Evolutionary conservation across 192 early-diverging fungal species (phyloP).

Genomic region (Chytriomyces sp.): DNA sequence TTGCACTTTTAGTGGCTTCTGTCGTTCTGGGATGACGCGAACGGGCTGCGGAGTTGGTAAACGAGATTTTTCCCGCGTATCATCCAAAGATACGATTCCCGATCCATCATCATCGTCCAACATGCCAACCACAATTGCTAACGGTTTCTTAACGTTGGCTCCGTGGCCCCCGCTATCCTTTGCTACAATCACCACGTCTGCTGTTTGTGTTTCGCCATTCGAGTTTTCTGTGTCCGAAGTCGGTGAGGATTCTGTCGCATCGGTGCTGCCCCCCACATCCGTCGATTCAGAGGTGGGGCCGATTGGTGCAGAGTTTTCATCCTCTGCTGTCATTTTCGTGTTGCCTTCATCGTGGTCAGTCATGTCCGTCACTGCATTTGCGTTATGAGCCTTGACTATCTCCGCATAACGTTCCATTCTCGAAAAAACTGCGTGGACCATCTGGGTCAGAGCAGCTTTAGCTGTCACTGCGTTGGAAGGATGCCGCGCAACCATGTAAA

Average conservation of each 20-base stretch:
- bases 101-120: conserved; percentile 26
- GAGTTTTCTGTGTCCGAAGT: too few relatives aligned
- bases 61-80: background rate
- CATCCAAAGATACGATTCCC: background rate
- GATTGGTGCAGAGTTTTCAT: conserved; percentile 23
- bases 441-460: conserved; percentile 60
- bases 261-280: too few relatives aligned
- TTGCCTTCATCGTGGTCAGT: too few relatives aligned
- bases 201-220: too few relatives aligned
- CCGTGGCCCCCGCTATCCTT: too few relatives aligned
- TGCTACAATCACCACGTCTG: too few relatives aligned
- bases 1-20: too few relatives aligned
- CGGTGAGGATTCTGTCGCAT: too few relatives aligned
- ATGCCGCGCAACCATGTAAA: conserved; percentile 46
- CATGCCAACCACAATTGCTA: conserved; percentile 4
- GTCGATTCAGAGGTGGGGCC: background rate
- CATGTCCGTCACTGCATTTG: conserved; percentile 14
- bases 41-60: background rate
- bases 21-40: too few relatives aligned
- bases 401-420: conserved; percentile 57
- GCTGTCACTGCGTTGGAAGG: conserved; percentile 53
- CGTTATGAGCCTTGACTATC: conserved; percentile 40
- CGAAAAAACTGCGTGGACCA: conserved; percentile 61
- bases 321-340: conserved; percentile 15
- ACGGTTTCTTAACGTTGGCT: background rate